Conservation (phyloP, 2,329 filamentous ascomycete species). For the Zymoseptoria crescenta region DNA sequence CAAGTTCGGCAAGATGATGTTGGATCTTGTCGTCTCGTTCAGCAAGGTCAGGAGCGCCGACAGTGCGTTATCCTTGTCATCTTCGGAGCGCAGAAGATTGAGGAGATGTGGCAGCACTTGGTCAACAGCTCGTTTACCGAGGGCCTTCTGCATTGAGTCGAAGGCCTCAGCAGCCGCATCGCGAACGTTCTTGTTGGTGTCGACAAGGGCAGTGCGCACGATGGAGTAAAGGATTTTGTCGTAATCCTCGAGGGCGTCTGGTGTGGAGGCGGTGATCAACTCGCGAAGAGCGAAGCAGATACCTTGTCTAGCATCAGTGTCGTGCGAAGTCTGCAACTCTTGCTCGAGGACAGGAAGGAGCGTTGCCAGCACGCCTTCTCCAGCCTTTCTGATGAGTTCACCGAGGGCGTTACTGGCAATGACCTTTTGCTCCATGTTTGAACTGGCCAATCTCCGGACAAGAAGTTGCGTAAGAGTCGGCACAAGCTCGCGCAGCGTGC, state of each 20-base stretch:
- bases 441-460: constrained; percentile 85
- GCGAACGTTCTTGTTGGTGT: constrained; percentile 79
- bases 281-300: constrained; percentile 95
- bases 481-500: constrained; percentile 88
- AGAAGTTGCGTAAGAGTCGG: constrained; percentile 92
- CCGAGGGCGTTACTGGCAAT: constrained; percentile 96
- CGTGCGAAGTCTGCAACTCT: constrained; percentile 77
- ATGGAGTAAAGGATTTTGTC: constrained; percentile 93
- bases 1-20: constrained; percentile 92
- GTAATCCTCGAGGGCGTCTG: constrained; percentile 84
- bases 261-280: constrained; percentile 79
- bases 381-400: constrained; percentile 93
- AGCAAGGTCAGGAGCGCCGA: constrained; percentile 88
- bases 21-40: constrained; percentile 86
- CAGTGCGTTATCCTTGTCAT: constrained; percentile 83
- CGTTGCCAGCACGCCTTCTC: constrained; percentile 82
- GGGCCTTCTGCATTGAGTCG: constrained; percentile 83
- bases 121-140: constrained; percentile 91
- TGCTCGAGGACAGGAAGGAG: constrained; percentile 88
- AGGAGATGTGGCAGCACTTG: constrained; percentile 91
- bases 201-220: constrained; percentile 84
- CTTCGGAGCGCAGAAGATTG: constrained; percentile 76
- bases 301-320: constrained; percentile 89
- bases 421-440: constrained; percentile 97
- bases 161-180: constrained; percentile 97